Conservation (phyloP, 2,329 filamentous ascomycete genomes). For the Pseudopithomyces maydicus region DNA sequence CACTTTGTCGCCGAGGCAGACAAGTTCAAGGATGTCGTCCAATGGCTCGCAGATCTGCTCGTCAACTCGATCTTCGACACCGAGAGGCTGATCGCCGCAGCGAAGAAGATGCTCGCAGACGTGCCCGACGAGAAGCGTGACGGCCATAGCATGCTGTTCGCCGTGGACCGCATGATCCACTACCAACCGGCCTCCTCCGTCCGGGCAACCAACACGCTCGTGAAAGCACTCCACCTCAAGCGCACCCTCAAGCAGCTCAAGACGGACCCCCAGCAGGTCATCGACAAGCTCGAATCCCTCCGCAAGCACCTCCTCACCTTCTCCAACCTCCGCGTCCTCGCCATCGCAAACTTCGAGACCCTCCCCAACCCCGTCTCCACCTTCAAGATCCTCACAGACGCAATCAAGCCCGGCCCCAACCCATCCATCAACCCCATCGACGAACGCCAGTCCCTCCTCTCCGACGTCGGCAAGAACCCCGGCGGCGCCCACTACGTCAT, state of each 20-base stretch:
- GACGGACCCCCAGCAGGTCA: slow-evolving; percentile 74
- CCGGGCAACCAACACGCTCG: slow-evolving; percentile 79
- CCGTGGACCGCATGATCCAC: slow-evolving; percentile 77
- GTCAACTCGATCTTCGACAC: slow-evolving; percentile 89
- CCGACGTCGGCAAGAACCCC: slow-evolving; percentile 72
- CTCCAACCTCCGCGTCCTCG: slow-evolving; percentile 82
- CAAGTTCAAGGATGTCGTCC: slow-evolving; percentile 81
- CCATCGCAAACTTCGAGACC: slow-evolving; percentile 79
- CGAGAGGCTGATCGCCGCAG: slow-evolving; percentile 62
- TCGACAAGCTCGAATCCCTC: slow-evolving; percentile 78
- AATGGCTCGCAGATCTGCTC: slow-evolving; percentile 84
- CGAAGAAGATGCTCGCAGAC: slow-evolving; percentile 86
- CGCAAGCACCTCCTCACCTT: slow-evolving; percentile 78
- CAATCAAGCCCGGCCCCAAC: slow-evolving; percentile 53
- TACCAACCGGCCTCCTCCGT: slow-evolving; percentile 76
- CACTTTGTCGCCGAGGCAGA: slow-evolving; percentile 85
- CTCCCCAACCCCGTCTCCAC: slow-evolving; percentile 76
- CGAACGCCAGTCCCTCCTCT: slow-evolving; percentile 72
- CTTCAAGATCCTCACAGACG: slow-evolving; percentile 69
- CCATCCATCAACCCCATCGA: slow-evolving; percentile 72
- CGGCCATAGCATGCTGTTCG: slow-evolving; percentile 69
- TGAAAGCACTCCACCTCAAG: slow-evolving; percentile 86
- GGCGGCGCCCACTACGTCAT: slow-evolving; percentile 79
- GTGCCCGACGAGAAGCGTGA: slow-evolving; percentile 91
- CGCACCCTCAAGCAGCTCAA: slow-evolving; percentile 80